Base-by-base conservation (phyloP, 73 alveolate genomes). In the Diophrys sp. region DNA sequence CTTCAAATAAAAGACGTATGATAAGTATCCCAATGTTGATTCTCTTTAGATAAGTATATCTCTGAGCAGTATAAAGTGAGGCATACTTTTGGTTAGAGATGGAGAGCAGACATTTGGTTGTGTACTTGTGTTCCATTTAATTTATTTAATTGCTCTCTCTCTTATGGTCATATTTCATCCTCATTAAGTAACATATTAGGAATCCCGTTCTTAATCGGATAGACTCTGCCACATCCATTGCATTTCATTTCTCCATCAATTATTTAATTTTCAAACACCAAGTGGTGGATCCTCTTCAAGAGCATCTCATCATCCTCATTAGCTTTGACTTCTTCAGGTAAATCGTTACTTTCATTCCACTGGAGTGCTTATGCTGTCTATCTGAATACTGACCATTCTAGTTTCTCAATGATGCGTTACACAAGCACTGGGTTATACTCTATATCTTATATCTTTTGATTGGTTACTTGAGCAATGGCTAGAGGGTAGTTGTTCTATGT, bases 81-180 rank as follows among this genome's bases (percentile, higher is more conserved):
- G n/a, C n/a, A n/a, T n/a, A n/a, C n/a, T n/a, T n/a, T n/a, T n/a
- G n/a, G n/a, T n/a, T n/a, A n/a, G n/a, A n/a, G n/a, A n/a, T n/a
- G n/a, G n/a, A n/a, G n/a, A n/a, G n/a, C n/a, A n/a, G n/a, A n/a
- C n/a, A n/a, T n/a, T n/a, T n/a, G n/a, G n/a, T n/a, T n/a, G n/a
- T n/a, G n/a, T n/a, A n/a, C n/a, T n/a, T n/a, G n/a, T n/a, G n/a
- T n/a, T n/a, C n/a, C n/a, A n/a, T n/a, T n/a, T n/a, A n/a, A n/a
- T n/a, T n/a, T n/a, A n/a, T n/a, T n/a, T n/a, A n/a, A n/a, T n/a
- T n/a, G n/a, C n/a, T n/a, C n/a, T n/a, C n/a, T n/a, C n/a, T n/a
- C n/a, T n/a, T n/a, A n/a, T n/a, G n/a, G n/a, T 87, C 93, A 91
- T 54, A 89, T 87, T 80, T 92, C 97, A 81, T 92, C 97, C 57